A percentile compares a stretch with the other conserved stretches of the same genome.
Evolutionary conservation across 2,329 filamentous ascomycete species (phyloP).

Genomic region (Fusarium sp.): DNA sequence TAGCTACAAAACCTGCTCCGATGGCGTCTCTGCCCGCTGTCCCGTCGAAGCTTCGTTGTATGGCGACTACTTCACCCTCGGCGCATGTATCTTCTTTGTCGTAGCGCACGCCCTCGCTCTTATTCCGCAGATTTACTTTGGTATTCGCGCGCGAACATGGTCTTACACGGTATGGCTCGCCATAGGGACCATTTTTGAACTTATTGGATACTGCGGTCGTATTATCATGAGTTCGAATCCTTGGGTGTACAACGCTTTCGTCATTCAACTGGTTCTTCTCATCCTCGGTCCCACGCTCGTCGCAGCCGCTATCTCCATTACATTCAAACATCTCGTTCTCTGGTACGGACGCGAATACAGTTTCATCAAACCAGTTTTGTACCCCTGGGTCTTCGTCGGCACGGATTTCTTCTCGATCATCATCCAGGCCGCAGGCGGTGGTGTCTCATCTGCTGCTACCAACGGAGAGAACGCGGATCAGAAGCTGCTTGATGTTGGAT

Average conservation of each 20-base stretch:
- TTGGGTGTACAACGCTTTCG: conserved; percentile 54
- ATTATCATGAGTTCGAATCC: conserved; percentile 55
- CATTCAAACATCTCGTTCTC: conserved; percentile 57
- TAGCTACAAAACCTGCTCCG: conserved; percentile 21
- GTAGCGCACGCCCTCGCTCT: conserved; percentile 50
- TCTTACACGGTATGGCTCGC: conserved; percentile 51
- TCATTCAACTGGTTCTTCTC: conserved; percentile 56
- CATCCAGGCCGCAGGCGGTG: conserved; percentile 40
- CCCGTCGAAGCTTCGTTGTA: conserved; percentile 43
- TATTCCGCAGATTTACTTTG: conserved; percentile 49
- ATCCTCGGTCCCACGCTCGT: conserved; percentile 56
- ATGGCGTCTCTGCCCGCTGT: conserved; percentile 24
- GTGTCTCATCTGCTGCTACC: conserved; percentile 30
- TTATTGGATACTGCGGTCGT: conserved; percentile 56
- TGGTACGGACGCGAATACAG: conserved; percentile 53
- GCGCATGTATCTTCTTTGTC: conserved; percentile 50
- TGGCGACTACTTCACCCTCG: conserved; percentile 41
- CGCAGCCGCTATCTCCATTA: conserved; percentile 58
- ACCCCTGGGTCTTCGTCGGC: conserved; percentile 61
- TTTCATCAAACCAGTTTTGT: conserved; percentile 54
- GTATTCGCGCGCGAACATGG: conserved; percentile 52
- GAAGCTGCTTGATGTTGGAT: conserved; percentile 26
- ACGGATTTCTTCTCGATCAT: conserved; percentile 56
- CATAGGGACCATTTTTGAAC: conserved; percentile 54
- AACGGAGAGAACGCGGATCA: conserved; percentile 17